These are phyloP conservation scores for Gliomastix tumulicola DNA, from an alignment of 2,329 filamentous ascomycete genomes.

Conservation along the genomic window DNA sequence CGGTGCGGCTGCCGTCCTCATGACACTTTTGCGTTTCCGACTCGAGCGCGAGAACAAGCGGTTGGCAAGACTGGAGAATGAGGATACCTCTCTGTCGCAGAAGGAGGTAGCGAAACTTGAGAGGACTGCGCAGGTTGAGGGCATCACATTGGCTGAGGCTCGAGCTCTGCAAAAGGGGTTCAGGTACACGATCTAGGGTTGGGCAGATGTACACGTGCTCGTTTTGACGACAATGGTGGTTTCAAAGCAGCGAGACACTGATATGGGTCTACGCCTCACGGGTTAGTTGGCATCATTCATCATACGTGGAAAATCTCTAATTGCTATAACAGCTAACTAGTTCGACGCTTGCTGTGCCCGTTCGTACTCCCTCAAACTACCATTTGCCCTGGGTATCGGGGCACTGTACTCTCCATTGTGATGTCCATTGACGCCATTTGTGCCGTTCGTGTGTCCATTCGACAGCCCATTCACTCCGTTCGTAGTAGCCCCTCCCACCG, in stretches of 20 bases:
- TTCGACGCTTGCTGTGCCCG: not conserved
- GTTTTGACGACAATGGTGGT: too few relatives aligned
- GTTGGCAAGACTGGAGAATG: constrained; percentile 23
- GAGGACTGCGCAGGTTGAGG: constrained; percentile 43
- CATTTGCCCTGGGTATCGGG: not conserved
- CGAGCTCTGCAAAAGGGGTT: constrained; percentile 46
- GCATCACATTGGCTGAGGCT: constrained; percentile 39
- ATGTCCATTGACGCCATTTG: not conserved
- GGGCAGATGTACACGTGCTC: too few relatives aligned
- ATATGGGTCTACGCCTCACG: too few relatives aligned
- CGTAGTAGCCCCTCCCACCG: not conserved
- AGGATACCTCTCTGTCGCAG: constrained; percentile 30
- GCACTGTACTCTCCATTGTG: not conserved
- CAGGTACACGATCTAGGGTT: constrained; percentile 26
- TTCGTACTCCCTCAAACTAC: not conserved
- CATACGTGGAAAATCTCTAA: too few relatives aligned
- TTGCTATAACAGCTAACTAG: too few relatives aligned
- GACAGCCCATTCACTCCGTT: not conserved
- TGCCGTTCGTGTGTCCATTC: not conserved
- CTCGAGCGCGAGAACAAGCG: constrained; percentile 30
- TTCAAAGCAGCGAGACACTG: too few relatives aligned
- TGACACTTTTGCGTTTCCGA: constrained; percentile 30
- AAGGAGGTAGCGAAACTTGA: constrained; percentile 37
- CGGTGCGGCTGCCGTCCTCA: constrained; percentile 1
- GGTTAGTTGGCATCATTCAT: too few relatives aligned